Base-by-base conservation (phyloP, 2,329 filamentous ascomycete genomes). In the Penicillium sp. region DNA sequence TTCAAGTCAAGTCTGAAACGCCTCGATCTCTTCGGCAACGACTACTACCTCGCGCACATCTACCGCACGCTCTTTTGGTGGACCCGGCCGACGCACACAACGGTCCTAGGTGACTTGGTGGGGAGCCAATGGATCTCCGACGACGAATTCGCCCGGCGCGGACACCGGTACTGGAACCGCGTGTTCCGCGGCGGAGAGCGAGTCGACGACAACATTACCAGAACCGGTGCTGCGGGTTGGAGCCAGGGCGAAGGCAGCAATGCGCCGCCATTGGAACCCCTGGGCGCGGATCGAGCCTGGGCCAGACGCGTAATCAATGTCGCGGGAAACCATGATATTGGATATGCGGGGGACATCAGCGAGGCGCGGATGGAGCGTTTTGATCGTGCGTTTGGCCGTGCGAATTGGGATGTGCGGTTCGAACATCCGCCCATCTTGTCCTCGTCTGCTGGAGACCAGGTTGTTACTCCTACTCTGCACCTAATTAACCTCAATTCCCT, bases 81-180 rank as follows among this genome's bases (percentile, higher is more conserved):
- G 88, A 85, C 89, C 0, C 78, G 81, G 17, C 94, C 94, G 9
- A 96, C 91, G 0, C 94, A 99, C 73, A 86, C 94, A 21, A 87
- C 89, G 0, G 92, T 97, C 0, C 81, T 99, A 4, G 94, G 94
- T 3, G 94, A 99, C 72, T 79, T 99, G 58, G 79, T 99, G 10
- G 94, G 94, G 10, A 96, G 92, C 68, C 94, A 99, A 74, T 99
- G 94, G 94, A 89, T 99, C 60, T 84, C 83, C 50, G 87, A 96
- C 70, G 83, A 82, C 31, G 94, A 99, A 75, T 99, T 99, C 71
- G 82, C 85, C 60, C 79, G 80, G 60, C 84, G 94, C 39, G 88
- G 86, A 17, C 76, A 78, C 65, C 81, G 93, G 39, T 97, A 88
- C 77, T 97, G 93, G 93, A 81, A 86, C 58, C 82, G 88, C 6